Evolutionary conservation across 2,329 filamentous ascomycete genomes (phyloP).

Genomic region (Verruconis gallopava): DNA sequence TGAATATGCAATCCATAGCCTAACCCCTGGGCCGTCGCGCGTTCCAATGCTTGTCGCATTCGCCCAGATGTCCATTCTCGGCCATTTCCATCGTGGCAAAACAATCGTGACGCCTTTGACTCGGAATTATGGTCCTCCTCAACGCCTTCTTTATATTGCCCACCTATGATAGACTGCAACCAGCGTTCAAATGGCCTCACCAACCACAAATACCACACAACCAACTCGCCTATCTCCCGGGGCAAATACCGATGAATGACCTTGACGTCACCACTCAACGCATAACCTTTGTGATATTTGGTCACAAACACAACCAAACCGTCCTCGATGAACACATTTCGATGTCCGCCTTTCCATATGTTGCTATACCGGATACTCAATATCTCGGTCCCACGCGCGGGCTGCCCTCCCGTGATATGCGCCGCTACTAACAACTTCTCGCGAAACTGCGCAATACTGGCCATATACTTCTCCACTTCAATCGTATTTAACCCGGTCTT

Average conservation of each 20-base stretch:
- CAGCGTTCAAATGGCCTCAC: conserved; percentile 14
- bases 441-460: neutral
- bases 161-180: conserved; percentile 12
- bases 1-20: conserved; percentile 12
- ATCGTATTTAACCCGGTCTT: conserved; percentile 8
- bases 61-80: conserved; percentile 14
- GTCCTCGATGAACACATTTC: conserved; percentile 15
- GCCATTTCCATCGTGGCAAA: conserved; percentile 14
- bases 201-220: conserved; percentile 15
- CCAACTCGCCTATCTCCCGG: conserved; percentile 14
- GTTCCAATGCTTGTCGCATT: conserved; percentile 12
- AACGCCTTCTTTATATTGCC: conserved; percentile 6
- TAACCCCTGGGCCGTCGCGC: conserved; percentile 14
- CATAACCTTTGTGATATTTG: conserved; percentile 17
- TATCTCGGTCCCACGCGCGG: conserved; percentile 14
- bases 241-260: conserved; percentile 16
- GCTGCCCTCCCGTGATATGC: conserved; percentile 6
- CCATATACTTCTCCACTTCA: conserved; percentile 1
- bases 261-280: conserved; percentile 16
- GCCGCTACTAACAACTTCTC: conserved; percentile 1
- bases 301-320: conserved; percentile 14
- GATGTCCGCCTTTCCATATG: conserved; percentile 13
- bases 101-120: conserved; percentile 13
- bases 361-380: conserved; percentile 13
- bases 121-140: conserved; percentile 9